phyloP scores from a whole-genome alignment of 2,329 filamentous ascomycete genomes.

The Fusarium tjaetaba region DNA sequence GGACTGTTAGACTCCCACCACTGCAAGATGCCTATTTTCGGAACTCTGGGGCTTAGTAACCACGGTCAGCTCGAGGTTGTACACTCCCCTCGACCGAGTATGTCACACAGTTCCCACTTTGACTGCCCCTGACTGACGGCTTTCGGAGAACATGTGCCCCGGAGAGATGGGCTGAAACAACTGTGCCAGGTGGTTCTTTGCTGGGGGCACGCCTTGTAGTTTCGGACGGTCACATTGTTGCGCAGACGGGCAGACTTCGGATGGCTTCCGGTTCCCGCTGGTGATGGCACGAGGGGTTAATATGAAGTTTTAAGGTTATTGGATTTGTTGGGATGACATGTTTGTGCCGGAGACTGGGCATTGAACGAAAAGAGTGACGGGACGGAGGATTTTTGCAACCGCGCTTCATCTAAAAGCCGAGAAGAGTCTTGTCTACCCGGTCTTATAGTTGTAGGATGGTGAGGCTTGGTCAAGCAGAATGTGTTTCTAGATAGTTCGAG shows the following conservation, averaged over 20 bases:
- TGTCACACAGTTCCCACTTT: constrained; percentile 44
- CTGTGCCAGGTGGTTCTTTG: constrained; percentile 40
- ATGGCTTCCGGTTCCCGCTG: constrained; percentile 56
- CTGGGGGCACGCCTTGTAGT: constrained; percentile 56
- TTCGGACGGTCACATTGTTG: constrained; percentile 60
- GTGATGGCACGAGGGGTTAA: constrained; percentile 49
- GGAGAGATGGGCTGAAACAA: constrained; percentile 11
- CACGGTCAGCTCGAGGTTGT: constrained; percentile 42
- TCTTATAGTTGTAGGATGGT: not conserved
- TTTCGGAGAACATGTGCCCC: constrained; percentile 45
- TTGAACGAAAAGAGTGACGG: not conserved
- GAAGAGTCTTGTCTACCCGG: not conserved
- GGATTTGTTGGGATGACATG: not conserved
- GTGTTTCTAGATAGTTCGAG: not conserved
- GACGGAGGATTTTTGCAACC: no score
- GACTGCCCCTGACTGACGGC: constrained; percentile 50
- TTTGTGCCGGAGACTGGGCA: not conserved
- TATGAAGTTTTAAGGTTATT: constrained; percentile 26
- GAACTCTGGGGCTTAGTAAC: constrained; percentile 36
- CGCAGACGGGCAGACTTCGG: constrained; percentile 56
- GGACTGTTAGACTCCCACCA: not conserved
- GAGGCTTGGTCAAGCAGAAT: not conserved
- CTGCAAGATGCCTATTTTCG: constrained; percentile 12
- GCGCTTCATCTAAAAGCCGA: no score
- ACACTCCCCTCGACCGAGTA: constrained; percentile 46